Conservation (phyloP, 2,329 filamentous ascomycete genomes). For the Aspergillus tamarii region DNA sequence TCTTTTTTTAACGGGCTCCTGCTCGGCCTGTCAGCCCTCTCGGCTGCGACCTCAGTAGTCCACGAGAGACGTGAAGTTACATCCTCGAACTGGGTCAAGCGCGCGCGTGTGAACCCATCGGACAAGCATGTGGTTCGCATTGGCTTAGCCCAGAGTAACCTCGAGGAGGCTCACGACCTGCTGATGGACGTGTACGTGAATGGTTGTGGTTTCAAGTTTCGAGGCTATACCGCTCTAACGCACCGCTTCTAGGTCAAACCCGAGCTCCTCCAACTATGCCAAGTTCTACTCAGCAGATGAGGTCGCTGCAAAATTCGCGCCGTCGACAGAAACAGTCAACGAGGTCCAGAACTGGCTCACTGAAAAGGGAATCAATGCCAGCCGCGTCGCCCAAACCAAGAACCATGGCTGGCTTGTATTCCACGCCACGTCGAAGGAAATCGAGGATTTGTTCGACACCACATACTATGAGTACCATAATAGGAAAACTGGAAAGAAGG, state of each 20-base stretch:
- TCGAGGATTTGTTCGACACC: constrained; percentile 43
- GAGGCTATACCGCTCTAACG: too few species aligned
- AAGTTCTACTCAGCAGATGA: constrained; percentile 36
- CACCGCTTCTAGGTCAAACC: constrained; percentile 32
- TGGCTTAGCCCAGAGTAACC: constrained; percentile 31
- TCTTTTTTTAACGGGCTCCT: not conserved
- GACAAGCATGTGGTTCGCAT: constrained; percentile 24
- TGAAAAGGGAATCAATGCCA: constrained; percentile 26
- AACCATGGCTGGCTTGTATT: constrained; percentile 48
- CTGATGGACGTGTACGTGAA: constrained; percentile 36
- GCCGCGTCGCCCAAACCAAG: constrained; percentile 32
- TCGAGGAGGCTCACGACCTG: constrained; percentile 32
- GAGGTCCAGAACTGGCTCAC: constrained; percentile 35
- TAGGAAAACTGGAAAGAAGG: constrained; percentile 32
- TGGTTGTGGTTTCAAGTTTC: not conserved
- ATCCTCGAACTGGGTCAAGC: not conserved
- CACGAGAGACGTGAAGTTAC: not conserved
- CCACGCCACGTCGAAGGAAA: constrained; percentile 39
- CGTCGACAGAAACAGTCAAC: constrained; percentile 31
- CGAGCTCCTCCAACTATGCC: constrained; percentile 40
- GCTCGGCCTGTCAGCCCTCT: not conserved
- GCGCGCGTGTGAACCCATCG: not conserved
- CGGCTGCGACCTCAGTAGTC: not conserved
- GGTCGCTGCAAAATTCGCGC: constrained; percentile 41
- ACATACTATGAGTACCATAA: constrained; percentile 45